Evolutionary conservation across 352 stramenopile genomes (phyloP).

Genomic region (Globisporangium recalcitrans): DNA sequence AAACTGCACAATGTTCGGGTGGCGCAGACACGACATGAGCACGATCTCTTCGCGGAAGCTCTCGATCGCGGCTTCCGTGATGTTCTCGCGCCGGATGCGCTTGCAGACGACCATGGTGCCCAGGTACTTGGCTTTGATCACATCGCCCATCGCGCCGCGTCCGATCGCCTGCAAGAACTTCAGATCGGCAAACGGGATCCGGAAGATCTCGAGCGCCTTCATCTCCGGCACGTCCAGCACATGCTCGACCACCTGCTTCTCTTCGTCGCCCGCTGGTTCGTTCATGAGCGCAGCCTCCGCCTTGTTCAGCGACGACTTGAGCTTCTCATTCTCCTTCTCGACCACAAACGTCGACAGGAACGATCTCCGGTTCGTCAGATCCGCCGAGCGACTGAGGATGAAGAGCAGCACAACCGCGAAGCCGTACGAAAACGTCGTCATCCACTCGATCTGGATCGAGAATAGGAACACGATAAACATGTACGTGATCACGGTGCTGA

Average conservation of each 20-base stretch:
- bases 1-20: constrained; percentile 88
- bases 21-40: constrained; percentile 79
- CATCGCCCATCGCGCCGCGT: constrained; percentile 75
- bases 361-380: constrained; percentile 71
- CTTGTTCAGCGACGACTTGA: constrained; percentile 73
- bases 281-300: constrained; percentile 83
- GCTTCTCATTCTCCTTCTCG: constrained; percentile 81
- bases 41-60: constrained; percentile 85
- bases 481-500: constrained; percentile 53
- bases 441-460: constrained; percentile 53
- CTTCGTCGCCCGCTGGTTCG: constrained; percentile 61
- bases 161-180: constrained; percentile 79
- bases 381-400: constrained; percentile 73
- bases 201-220: constrained; percentile 70
- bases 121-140: constrained; percentile 87
- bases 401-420: constrained; percentile 70
- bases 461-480: constrained; percentile 51
- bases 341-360: constrained; percentile 82
- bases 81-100: constrained; percentile 80
- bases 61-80: constrained; percentile 59
- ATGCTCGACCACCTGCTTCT: constrained; percentile 63
- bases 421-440: constrained; percentile 54
- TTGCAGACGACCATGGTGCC: constrained; percentile 87
- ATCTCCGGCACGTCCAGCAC: constrained; percentile 68
- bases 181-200: constrained; percentile 81